phyloP scores from a whole-genome alignment of 768 basidiomycete species.

The Tylopilus sp. region DNA sequence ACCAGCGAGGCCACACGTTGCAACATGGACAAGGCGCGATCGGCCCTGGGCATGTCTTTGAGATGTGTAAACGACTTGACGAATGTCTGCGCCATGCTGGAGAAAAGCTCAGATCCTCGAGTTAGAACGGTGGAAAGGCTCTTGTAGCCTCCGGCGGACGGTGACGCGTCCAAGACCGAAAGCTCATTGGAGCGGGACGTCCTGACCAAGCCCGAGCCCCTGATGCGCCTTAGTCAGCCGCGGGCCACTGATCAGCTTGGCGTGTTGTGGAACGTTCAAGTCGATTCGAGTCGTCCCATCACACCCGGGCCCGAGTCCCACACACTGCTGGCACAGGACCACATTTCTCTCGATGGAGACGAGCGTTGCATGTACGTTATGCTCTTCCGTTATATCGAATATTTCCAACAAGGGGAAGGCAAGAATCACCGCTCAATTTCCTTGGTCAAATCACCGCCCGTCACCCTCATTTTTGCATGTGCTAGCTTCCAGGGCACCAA shows the following conservation, averaged over 20 bases:
- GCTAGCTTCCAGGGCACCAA: neutral
- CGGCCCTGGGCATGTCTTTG: conserved; percentile 60
- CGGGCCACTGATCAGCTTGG: neutral
- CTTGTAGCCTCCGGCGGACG: neutral
- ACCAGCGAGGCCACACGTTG: conserved; percentile 73
- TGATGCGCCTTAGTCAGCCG: conserved; percentile 14
- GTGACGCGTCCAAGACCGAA: conserved; percentile 11
- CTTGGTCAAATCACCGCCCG: neutral
- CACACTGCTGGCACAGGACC: too few species aligned
- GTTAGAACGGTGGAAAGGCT: neutral
- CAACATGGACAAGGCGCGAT: conserved; percentile 65
- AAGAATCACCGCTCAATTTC: neutral
- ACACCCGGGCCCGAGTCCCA: too few species aligned
- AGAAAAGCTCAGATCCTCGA: neutral
- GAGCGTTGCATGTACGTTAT: neutral
- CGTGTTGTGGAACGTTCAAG: neutral
- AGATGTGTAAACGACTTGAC: conserved; percentile 71
- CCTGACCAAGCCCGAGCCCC: conserved; percentile 14
- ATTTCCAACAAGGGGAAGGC: neutral
- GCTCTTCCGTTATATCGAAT: neutral
- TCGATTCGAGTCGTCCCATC: too few species aligned
- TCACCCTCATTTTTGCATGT: neutral
- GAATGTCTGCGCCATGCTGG: conserved; percentile 51
- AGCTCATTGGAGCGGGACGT: neutral
- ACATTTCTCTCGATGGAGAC: neutral